phyloP scores from a whole-genome alignment of 805 yeast genomes.

The Candida glaebosa region DNA sequence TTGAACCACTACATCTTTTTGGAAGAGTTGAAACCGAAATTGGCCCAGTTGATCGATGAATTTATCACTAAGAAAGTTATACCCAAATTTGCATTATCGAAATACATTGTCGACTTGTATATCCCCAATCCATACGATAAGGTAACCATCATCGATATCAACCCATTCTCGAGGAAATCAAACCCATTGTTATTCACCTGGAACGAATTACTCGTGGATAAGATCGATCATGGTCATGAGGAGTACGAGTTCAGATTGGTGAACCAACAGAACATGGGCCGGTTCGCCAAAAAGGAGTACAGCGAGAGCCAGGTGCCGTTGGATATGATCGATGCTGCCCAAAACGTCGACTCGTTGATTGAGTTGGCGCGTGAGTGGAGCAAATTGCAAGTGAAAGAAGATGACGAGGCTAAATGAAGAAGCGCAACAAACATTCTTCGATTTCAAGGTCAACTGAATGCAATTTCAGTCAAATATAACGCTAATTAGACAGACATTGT shows the following conservation, averaged over 20 bases:
- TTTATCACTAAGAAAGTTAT: slow-evolving; percentile 48
- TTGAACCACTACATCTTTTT: slow-evolving; percentile 77
- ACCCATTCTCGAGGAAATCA: slow-evolving; percentile 77
- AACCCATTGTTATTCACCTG: slow-evolving; percentile 80
- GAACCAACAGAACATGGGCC: slow-evolving; percentile 62
- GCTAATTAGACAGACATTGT: too few species aligned
- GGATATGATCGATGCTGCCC: slow-evolving; percentile 83
- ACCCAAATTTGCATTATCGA: slow-evolving; percentile 17
- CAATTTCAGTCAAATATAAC: too few species aligned
- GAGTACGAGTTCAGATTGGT: slow-evolving; percentile 61
- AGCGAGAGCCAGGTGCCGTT: slow-evolving; percentile 89
- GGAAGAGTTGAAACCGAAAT: slow-evolving; percentile 43
- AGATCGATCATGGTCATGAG: slow-evolving; percentile 28
- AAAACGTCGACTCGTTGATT: slow-evolving; percentile 58
- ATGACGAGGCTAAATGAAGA: slow-evolving; percentile 1
- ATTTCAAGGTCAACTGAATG: too few species aligned
- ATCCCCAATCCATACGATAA: slow-evolving; percentile 69
- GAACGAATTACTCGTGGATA: slow-evolving; percentile 59
- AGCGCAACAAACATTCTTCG: too few species aligned
- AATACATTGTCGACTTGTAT: slow-evolving; percentile 76
- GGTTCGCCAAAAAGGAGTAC: slow-evolving; percentile 79
- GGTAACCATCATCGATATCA: slow-evolving; percentile 76
- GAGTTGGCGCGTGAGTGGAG: slow-evolving; percentile 13
- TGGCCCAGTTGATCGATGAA: slow-evolving; percentile 46
- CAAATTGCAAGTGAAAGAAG: slow-evolving; percentile 6